Base-by-base conservation (phyloP, 2,329 filamentous ascomycete species). In the Colletotrichum chlorophyti region DNA sequence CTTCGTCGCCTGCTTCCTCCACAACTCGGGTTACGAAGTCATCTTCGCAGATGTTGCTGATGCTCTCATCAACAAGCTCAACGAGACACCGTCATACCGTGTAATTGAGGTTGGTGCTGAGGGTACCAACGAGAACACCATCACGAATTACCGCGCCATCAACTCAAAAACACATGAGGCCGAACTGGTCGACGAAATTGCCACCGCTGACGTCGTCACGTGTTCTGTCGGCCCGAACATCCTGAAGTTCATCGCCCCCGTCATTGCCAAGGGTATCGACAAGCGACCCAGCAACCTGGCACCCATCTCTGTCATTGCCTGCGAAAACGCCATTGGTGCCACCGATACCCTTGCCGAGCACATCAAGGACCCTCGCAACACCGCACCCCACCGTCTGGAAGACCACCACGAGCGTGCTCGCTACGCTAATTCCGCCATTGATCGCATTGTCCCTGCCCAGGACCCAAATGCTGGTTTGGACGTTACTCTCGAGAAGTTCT, bases 401-500 rank as follows among this genome's bases (percentile, higher is more conserved):
- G 83, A 86, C 66, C 86, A 96, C 70, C 78, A 87, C 70, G 77
- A 83, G 66, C 90, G 92, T 68, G 93, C 93, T 46, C 87, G 90
- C 66, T 98, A 96, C 73, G 94, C 94, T 79, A 99, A 99, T 82
- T 97, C 92, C 62, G 95, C 95, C 67, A 97, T 99, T 73, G 95
- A 99, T 82, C 91, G 95, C 61, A 99, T 99, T 72, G 95, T 98
- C 21, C 95, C 95, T 12, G 91, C 92, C 38, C 95, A 98, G 78
- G 88, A 92, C 61, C 78, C 86, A 47, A 79, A 91, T 67, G 85
- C 89, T 21, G 93, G 93, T 53, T 84, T 99, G 40, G 88, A 97
- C 70, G 95, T 99, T 65, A 93, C 89, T 69, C 93, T 99, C 43
- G 95, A 99, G 83, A 95, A 95, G 79, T 99, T 98, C 83, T 97